These are phyloP conservation scores for Blumeria graminis DNA, from an alignment of 2,329 filamentous ascomycete genomes.

Conservation along the genomic window DNA sequence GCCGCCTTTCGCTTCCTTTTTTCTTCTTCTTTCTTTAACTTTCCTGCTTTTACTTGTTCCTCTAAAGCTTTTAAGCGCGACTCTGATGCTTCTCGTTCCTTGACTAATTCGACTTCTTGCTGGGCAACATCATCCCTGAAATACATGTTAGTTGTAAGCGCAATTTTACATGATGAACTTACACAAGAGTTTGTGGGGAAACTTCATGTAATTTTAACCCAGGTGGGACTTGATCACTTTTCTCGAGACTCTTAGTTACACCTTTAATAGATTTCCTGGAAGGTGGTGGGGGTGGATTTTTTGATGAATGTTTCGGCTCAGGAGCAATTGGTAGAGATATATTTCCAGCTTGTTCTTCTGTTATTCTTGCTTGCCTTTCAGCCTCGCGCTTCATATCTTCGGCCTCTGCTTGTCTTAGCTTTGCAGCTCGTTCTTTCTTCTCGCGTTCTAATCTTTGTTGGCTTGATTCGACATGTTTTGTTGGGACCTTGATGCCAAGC, in stretches of 20 bases:
- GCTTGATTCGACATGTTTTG: slow-evolving; percentile 55
- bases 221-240: too few species aligned
- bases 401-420: slow-evolving; percentile 72
- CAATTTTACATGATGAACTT: slow-evolving; percentile 22
- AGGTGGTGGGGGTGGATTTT: slow-evolving; percentile 57
- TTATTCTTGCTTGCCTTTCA: slow-evolving; percentile 39
- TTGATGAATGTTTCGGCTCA: slow-evolving; percentile 22
- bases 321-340: slow-evolving; percentile 9
- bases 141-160: not conserved
- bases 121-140: slow-evolving; percentile 44
- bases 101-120: slow-evolving; percentile 59
- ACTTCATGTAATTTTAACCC: slow-evolving; percentile 24
- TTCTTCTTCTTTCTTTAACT: slow-evolving; percentile 89
- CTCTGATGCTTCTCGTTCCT: slow-evolving; percentile 57
- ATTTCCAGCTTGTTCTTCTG: slow-evolving; percentile 14
- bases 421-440: slow-evolving; percentile 64
- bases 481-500: slow-evolving; percentile 65
- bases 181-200: slow-evolving; percentile 60
- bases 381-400: slow-evolving; percentile 76
- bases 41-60: slow-evolving; percentile 80
- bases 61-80: slow-evolving; percentile 73
- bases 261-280: slow-evolving; percentile 43
- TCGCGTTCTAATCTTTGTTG: slow-evolving; percentile 76
- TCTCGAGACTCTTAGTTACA: slow-evolving; percentile 32
- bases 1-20: slow-evolving; percentile 81